These are phyloP conservation scores for Pterocarpus santalinus DNA, from an alignment of 306 rosid genomes.

Conservation along the genomic window DNA sequence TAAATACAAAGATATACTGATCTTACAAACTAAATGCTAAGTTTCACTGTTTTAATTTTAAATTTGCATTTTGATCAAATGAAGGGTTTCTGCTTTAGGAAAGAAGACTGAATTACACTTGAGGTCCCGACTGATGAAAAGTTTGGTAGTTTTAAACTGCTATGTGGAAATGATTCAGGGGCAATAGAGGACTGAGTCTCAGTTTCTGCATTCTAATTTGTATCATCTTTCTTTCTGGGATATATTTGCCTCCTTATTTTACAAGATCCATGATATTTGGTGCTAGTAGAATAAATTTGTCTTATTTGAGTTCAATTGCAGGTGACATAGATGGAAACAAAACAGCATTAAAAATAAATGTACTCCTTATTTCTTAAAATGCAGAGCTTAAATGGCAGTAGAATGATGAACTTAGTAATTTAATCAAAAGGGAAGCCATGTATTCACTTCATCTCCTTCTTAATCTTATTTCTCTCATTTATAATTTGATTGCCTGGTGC, in stretches of 20 bases:
- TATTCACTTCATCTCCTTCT: conserved; percentile 27
- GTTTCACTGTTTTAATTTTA: conserved; percentile 32
- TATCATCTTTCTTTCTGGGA: conserved; percentile 31
- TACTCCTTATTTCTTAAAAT: conserved; percentile 24
- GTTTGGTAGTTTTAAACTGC: conserved; percentile 32
- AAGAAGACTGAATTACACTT: conserved; percentile 21
- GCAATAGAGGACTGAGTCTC: background rate
- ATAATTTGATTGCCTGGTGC: conserved; percentile 32
- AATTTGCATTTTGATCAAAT: conserved; percentile 33
- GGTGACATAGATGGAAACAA: conserved; percentile 22
- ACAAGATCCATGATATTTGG: conserved; percentile 26
- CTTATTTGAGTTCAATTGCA: conserved; percentile 28
- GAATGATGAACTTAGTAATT: conserved; percentile 35
- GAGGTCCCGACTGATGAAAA: conserved; percentile 17
- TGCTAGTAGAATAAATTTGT: conserved; percentile 26
- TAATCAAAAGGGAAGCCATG: conserved; percentile 12
- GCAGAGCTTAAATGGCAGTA: conserved; percentile 28
- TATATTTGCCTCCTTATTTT: background rate
- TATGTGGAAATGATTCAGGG: conserved; percentile 16
- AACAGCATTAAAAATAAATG: conserved; percentile 8
- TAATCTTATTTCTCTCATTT: conserved; percentile 19
- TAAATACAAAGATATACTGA: conserved; percentile 10
- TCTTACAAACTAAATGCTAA: conserved; percentile 13
- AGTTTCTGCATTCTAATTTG: conserved; percentile 21
- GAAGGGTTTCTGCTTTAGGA: conserved; percentile 24